A percentile compares a stretch with the other conserved stretches of the same genome.
Evolutionary conservation across 2,329 filamentous ascomycete genomes (phyloP).

Genomic region (Monilinia polystroma): DNA sequence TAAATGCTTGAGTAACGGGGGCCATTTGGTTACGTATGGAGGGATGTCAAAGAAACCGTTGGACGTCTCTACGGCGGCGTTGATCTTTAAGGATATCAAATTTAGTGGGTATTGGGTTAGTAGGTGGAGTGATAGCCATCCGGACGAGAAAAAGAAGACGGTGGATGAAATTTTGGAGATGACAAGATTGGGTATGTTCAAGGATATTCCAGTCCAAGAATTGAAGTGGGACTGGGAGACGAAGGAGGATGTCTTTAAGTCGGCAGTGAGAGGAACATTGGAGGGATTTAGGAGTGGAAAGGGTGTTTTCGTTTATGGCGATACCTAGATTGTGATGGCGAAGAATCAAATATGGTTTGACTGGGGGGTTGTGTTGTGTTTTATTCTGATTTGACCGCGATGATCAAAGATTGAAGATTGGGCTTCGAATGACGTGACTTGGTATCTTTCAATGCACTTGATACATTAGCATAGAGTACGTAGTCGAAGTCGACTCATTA

Average conservation of each 20-base stretch:
- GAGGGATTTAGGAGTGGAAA: constrained; percentile 85
- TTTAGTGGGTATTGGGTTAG: constrained; percentile 96
- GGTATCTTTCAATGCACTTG: background rate
- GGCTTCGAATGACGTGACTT: background rate
- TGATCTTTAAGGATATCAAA: constrained; percentile 90
- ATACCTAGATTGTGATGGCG: constrained; percentile 40
- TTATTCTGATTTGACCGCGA: background rate
- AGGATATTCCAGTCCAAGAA: constrained; percentile 78
- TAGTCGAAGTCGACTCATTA: background rate
- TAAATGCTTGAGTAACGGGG: constrained; percentile 66
- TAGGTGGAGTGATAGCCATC: constrained; percentile 77
- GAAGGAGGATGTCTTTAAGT: constrained; percentile 63
- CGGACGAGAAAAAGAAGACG: constrained; percentile 71
- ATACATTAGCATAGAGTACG: background rate
- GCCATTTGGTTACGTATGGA: constrained; percentile 87
- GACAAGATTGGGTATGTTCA: constrained; percentile 73
- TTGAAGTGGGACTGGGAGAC: constrained; percentile 83
- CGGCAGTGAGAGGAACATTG: constrained; percentile 78
- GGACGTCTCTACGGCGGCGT: constrained; percentile 72
- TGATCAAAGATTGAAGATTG: background rate
- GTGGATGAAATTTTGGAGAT: constrained; percentile 81
- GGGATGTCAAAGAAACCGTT: constrained; percentile 92
- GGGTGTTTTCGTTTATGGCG: constrained; percentile 80
- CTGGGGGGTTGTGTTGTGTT: background rate
- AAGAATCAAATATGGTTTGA: background rate